Evolutionary conservation across 768 basidiomycete species (phyloP).

Genomic region (Mycena amicta): DNA sequence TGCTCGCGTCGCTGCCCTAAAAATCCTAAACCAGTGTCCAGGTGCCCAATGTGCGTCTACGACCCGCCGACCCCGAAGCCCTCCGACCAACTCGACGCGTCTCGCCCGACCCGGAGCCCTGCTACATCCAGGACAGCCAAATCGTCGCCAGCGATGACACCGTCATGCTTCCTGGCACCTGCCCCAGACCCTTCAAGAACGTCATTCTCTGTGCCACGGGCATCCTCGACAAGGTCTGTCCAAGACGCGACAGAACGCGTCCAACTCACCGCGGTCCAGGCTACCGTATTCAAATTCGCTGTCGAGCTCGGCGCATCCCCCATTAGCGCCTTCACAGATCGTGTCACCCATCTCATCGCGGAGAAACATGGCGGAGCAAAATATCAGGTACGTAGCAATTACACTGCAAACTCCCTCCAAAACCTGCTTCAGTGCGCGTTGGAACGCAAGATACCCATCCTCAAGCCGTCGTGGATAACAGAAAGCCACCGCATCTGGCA

Average conservation of each 20-base stretch:
- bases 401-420: not conserved
- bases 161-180: constrained; percentile 42
- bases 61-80: constrained; percentile 55
- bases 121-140: constrained; percentile 55
- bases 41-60: constrained; percentile 84
- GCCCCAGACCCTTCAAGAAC: constrained; percentile 69
- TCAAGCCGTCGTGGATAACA: constrained; percentile 76
- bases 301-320: constrained; percentile 77
- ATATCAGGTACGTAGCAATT: constrained; percentile 1
- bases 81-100: constrained; percentile 29
- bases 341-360: constrained; percentile 87
- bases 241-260: not conserved
- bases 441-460: constrained; percentile 77
- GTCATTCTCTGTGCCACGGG: constrained; percentile 77
- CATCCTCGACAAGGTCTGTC: constrained; percentile 71
- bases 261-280: constrained; percentile 41
- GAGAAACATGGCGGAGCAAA: constrained; percentile 81
- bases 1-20: not conserved
- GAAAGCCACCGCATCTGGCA: constrained; percentile 77
- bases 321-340: constrained; percentile 75
- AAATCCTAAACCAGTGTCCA: constrained; percentile 26
- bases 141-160: constrained; percentile 45
- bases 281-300: constrained; percentile 72
- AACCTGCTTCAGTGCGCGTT: constrained; percentile 68
- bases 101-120: constrained; percentile 34